phyloP scores from a whole-genome alignment of 495 filamentous ascomycete species.

The Cenococcum geophilum region DNA sequence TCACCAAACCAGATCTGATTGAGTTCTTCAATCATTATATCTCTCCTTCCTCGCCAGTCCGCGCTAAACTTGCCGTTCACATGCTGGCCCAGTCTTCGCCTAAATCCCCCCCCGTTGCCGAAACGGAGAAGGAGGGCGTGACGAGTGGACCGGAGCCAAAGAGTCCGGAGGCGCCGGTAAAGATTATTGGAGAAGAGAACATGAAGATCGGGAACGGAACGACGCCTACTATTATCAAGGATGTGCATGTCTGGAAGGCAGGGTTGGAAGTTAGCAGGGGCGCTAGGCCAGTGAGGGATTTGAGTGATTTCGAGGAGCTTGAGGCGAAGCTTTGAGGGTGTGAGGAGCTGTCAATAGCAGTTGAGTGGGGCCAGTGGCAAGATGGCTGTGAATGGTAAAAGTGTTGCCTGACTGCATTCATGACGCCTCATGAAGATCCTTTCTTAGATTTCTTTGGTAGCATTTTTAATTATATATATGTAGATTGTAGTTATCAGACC shows the following conservation, averaged over 20 bases:
- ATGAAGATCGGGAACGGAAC: conserved; percentile 17
- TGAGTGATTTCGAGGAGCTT: conserved; percentile 77
- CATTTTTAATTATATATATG: too few relatives aligned
- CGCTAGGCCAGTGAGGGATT: conserved; percentile 61
- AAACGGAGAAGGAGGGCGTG: conserved; percentile 43
- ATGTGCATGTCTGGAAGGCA: conserved; percentile 73
- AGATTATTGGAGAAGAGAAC: conserved; percentile 39
- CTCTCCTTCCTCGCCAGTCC: conserved; percentile 59
- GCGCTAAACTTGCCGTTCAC: conserved; percentile 79
- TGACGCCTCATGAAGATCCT: too few relatives aligned
- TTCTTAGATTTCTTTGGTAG: too few relatives aligned
- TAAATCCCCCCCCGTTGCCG: conserved; percentile 46
- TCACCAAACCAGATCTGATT: conserved; percentile 73
- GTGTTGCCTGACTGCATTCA: too few relatives aligned
- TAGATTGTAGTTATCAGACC: too few relatives aligned
- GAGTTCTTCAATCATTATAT: conserved; percentile 76
- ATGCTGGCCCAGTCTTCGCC: conserved; percentile 62
- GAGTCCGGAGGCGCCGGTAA: conserved; percentile 40
- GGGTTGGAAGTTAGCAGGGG: conserved; percentile 61
- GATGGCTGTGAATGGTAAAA: too few relatives aligned
- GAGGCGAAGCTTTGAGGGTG: conserved; percentile 62
- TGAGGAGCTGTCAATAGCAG: too few relatives aligned
- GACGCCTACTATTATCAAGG: conserved; percentile 53
- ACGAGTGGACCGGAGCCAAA: conserved; percentile 44
- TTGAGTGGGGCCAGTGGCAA: too few relatives aligned